These are phyloP conservation scores for Xylaria sp. DNA, from an alignment of 2,329 filamentous ascomycete genomes.

Conservation along the genomic window DNA sequence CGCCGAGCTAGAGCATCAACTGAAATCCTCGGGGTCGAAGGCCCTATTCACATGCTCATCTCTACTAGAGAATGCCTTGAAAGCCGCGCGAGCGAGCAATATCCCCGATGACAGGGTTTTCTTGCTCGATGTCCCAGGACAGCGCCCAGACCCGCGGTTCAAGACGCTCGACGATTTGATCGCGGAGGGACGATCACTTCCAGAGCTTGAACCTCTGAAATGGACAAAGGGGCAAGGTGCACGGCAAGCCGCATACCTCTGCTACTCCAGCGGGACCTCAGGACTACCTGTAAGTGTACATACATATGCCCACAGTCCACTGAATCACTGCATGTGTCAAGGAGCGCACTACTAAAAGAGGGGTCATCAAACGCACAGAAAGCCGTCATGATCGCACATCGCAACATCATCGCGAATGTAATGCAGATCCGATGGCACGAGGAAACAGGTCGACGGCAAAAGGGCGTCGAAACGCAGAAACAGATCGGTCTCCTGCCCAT, in stretches of 20 bases:
- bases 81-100: conserved; percentile 68
- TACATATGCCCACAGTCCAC: background rate
- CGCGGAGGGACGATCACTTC: conserved; percentile 62
- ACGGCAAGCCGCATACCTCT: conserved; percentile 74
- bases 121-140: conserved; percentile 62
- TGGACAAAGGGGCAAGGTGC: conserved; percentile 70
- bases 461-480: conserved; percentile 50
- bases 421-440: conserved; percentile 66
- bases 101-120: conserved; percentile 72
- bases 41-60: conserved; percentile 75
- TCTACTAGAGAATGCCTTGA: conserved; percentile 68
- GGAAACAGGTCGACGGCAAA: conserved; percentile 46
- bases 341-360: background rate
- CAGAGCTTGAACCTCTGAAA: conserved; percentile 59
- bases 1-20: conserved; percentile 72
- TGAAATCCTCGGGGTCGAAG: conserved; percentile 71
- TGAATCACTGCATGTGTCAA: background rate
- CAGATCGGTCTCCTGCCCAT: conserved; percentile 75
- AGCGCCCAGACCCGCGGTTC: conserved; percentile 58
- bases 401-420: conserved; percentile 78
- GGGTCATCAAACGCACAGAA: conserved; percentile 59
- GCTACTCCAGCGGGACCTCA: conserved; percentile 79
- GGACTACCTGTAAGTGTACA: conserved; percentile 68
- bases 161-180: conserved; percentile 73
- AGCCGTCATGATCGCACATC: conserved; percentile 81